Percentiles rank a stretch among this genome's conserved stretches.
phyloP scores from a whole-genome alignment of 306 rosid species.

The Purshia tridentata region DNA sequence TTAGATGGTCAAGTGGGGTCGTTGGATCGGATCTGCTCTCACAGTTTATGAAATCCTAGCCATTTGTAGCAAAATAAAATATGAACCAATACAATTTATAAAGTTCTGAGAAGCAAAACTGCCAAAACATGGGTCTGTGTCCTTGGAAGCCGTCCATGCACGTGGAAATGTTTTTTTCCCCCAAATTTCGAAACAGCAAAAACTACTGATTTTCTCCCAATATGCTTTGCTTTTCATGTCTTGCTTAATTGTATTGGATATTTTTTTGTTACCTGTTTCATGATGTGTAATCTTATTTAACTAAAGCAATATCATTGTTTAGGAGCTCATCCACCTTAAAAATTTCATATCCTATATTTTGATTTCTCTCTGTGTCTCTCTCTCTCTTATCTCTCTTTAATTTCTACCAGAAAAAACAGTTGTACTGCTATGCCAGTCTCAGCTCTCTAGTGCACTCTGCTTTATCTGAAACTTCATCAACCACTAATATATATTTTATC shows the following conservation, averaged over 20 bases:
- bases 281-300: no score
- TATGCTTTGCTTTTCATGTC: constrained; percentile 5
- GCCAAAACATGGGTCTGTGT: constrained; percentile 23
- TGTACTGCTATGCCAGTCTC: constrained; percentile 32
- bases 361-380: constrained; percentile 19
- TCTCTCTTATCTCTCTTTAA: constrained; percentile 18
- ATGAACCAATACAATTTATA: constrained; percentile 6
- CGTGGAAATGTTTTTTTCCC: constrained; percentile 19
- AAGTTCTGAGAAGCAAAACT: not conserved
- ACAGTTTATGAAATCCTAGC: not conserved
- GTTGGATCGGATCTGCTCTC: not conserved
- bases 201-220: not conserved
- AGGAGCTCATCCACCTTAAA: constrained; percentile 5
- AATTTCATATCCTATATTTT: not conserved
- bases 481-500: constrained; percentile 35
- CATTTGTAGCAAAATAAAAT: not conserved
- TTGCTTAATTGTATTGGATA: no score
- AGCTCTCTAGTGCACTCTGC: constrained; percentile 34
- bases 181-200: not conserved
- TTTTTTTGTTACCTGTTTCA: no score
- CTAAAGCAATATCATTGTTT: not conserved
- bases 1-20: constrained; percentile 1
- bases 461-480: constrained; percentile 40
- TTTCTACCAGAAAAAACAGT: constrained; percentile 19
- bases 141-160: constrained; percentile 33